These are phyloP conservation scores for Saturnispora bothae DNA, from an alignment of 805 yeast species.

Conservation along the genomic window DNA sequence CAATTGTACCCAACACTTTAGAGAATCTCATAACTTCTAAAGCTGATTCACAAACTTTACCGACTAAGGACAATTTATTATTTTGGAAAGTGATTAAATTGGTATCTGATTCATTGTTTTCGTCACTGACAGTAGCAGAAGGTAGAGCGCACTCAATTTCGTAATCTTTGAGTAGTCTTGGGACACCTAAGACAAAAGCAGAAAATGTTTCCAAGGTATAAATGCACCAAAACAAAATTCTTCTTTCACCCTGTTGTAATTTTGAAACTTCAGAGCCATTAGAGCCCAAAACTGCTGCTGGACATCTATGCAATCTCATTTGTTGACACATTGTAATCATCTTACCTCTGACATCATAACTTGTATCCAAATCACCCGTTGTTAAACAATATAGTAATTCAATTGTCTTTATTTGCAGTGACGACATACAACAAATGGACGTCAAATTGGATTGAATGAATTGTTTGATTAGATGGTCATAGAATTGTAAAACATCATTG, in stretches of 20 bases:
- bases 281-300: slow-evolving; percentile 66
- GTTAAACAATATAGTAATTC: slow-evolving; percentile 63
- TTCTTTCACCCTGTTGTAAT: slow-evolving; percentile 71
- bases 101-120: slow-evolving; percentile 34
- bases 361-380: slow-evolving; percentile 61
- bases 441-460: slow-evolving; percentile 53
- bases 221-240: slow-evolving; percentile 77
- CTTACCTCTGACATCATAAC: slow-evolving; percentile 67
- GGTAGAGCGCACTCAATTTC: slow-evolving; percentile 86
- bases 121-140: slow-evolving; percentile 29
- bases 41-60: slow-evolving; percentile 56
- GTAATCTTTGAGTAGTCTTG: slow-evolving; percentile 65
- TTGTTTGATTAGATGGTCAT: slow-evolving; percentile 52
- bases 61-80: slow-evolving; percentile 53
- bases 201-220: slow-evolving; percentile 69
- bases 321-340: slow-evolving; percentile 80
- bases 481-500: slow-evolving; percentile 34
- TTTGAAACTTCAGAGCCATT: slow-evolving; percentile 54
- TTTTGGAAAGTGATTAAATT: slow-evolving; percentile 47
- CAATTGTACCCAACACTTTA: slow-evolving; percentile 60
- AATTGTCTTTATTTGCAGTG: slow-evolving; percentile 58
- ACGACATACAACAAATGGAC: slow-evolving; percentile 50
- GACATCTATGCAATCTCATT: slow-evolving; percentile 74
- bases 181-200: slow-evolving; percentile 71
- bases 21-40: slow-evolving; percentile 58